Conservation (phyloP, 2,329 filamentous ascomycete genomes). For the Arachnopeziza araneosa region DNA sequence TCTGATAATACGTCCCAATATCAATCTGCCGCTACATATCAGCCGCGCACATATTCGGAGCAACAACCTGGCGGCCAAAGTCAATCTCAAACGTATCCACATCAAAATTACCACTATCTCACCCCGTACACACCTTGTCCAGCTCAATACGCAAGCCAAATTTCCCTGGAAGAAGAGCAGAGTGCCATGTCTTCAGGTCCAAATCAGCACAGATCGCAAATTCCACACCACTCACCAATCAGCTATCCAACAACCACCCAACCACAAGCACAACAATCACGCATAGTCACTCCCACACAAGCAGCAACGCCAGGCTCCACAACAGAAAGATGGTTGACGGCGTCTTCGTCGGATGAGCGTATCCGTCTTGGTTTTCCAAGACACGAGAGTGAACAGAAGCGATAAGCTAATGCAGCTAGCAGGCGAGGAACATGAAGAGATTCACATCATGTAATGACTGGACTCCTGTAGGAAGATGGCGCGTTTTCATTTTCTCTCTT, state of each 20-base stretch:
- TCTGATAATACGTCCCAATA: neutral
- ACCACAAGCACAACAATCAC: neutral
- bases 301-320: neutral
- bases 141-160: neutral
- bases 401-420: conserved; percentile 1
- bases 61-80: neutral
- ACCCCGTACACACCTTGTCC: neutral
- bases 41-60: neutral
- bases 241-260: neutral
- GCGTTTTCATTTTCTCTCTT: neutral
- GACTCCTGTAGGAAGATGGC: neutral
- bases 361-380: conserved; percentile 8
- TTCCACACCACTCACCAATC: neutral
- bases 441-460: neutral
- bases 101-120: neutral
- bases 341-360: conserved; percentile 9
- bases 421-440: neutral
- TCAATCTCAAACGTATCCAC: neutral
- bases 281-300: neutral
- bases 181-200: neutral
- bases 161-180: neutral
- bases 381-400: conserved; percentile 3
- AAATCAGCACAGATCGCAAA: neutral
- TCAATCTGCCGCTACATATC: neutral
- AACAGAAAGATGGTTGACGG: neutral